Base-by-base conservation (phyloP, 164 flowering plant genomes). In the Piper betle region DNA sequence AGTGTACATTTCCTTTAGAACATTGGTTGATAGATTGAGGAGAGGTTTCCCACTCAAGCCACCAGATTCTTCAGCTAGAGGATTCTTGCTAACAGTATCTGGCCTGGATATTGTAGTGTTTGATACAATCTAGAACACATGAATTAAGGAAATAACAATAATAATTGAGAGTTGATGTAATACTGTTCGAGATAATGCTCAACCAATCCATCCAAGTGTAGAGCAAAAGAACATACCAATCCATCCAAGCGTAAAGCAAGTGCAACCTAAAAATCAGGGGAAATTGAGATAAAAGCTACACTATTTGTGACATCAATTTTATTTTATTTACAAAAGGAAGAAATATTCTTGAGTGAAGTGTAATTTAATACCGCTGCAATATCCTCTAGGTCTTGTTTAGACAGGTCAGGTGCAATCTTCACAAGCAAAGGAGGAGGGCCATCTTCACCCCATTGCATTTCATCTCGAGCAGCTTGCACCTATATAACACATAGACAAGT, bases 361-460 rank as follows among this genome's bases (percentile, higher is more conserved):
- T 16, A 20, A 62, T 18, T 40, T 55, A 75, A 67, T 80, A 94
- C 99, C 50, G 96, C 96, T 68, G 99, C 97, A 72, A 94, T 91
- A 77, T 94, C 99, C 79, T 86, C 99, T 66, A 94, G 96, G 69
- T 91, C 99, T 65, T 83, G 87, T 66, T 78, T 87, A 42, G 97
- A 86, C 85, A 94, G 68, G 72, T 91, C 96, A 25, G 97, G 97
- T 65, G 96, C 95, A 74, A 94, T 88, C 75, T 94, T 94, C 50
- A 94, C 99, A 53, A 94, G 91, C 76, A 94, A 72, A 10, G 99
- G 99, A 63, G 99, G 99, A 5, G 97, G 96, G 18, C 99, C 99
- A 66, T 91, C 97, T 64, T 91, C 99, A 62, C 88, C 99, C 99
- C 99, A 94, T 73, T 88, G 97, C 99, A 94, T 94, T 77, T 94